A percentile compares a stretch with the other conserved stretches of the same genome.
Evolutionary conservation across 768 basidiomycete species (phyloP).

Genomic region (Russula sp.): DNA sequence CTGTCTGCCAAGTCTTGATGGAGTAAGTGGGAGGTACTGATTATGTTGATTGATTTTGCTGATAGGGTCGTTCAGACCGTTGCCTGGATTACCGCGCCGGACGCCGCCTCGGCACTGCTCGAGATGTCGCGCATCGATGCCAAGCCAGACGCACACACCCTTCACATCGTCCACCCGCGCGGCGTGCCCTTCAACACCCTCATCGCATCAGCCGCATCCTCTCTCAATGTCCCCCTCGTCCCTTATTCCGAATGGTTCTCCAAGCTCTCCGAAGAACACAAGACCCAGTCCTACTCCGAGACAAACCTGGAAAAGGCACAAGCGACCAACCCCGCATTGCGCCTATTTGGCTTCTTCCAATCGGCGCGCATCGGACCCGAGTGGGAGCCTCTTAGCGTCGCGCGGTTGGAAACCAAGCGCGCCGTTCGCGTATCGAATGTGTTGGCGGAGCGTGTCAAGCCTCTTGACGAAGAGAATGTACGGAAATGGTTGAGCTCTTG

Average conservation of each 20-base stretch:
- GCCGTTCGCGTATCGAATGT: slow-evolving; percentile 26
- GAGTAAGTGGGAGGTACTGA: slow-evolving; percentile 18
- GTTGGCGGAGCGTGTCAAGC: slow-evolving; percentile 19
- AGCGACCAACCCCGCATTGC: slow-evolving; percentile 26
- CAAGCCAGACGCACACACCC: slow-evolving; percentile 15
- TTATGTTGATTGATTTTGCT: neutral
- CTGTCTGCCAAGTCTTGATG: slow-evolving; percentile 31
- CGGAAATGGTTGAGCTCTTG: slow-evolving; percentile 25
- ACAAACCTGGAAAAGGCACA: slow-evolving; percentile 24
- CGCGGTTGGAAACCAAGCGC: slow-evolving; percentile 28
- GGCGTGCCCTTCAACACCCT: slow-evolving; percentile 31
- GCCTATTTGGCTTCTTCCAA: slow-evolving; percentile 27
- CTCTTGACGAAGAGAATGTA: slow-evolving; percentile 26
- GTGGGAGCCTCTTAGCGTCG: slow-evolving; percentile 33
- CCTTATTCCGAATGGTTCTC: slow-evolving; percentile 32
- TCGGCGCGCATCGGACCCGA: slow-evolving; percentile 23
- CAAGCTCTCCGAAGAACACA: slow-evolving; percentile 26
- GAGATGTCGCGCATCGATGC: slow-evolving; percentile 32
- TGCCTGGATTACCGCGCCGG: slow-evolving; percentile 34
- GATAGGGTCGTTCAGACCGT: slow-evolving; percentile 21
- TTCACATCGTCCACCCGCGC: slow-evolving; percentile 32
- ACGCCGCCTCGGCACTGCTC: slow-evolving; percentile 33
- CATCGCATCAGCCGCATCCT: slow-evolving; percentile 26
- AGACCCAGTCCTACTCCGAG: slow-evolving; percentile 14
- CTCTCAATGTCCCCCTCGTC: slow-evolving; percentile 32